These are phyloP conservation scores for Tolypocladium tundrense DNA, from an alignment of 2,329 filamentous ascomycete species.

Conservation along the genomic window DNA sequence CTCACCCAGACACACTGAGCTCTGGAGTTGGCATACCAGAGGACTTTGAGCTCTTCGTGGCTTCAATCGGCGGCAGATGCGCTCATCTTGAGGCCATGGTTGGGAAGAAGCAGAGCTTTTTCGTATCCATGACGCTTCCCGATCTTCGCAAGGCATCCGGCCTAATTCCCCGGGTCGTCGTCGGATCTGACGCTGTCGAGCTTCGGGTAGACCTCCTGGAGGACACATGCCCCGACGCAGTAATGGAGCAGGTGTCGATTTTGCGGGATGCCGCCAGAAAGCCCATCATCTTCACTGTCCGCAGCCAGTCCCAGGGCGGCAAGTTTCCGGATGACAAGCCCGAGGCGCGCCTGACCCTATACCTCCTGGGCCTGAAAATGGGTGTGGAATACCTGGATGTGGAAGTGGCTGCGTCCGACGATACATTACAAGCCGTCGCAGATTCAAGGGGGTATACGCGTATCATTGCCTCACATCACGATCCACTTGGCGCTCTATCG, in stretches of 20 bases:
- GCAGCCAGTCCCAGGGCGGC: conserved; percentile 78
- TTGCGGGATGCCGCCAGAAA: conserved; percentile 62
- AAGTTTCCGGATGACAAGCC: conserved; percentile 70
- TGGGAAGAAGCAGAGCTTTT: conserved; percentile 68
- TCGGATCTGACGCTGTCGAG: conserved; percentile 89
- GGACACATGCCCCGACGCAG: conserved; percentile 65
- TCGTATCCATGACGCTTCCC: conserved; percentile 81
- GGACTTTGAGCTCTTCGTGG: conserved; percentile 28
- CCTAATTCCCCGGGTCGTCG: conserved; percentile 59
- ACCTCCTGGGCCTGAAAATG: conserved; percentile 67
- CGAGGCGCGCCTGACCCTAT: conserved; percentile 63
- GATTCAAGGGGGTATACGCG: conserved; percentile 60
- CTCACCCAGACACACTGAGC: conserved; percentile 34
- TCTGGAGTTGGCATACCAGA: conserved; percentile 16
- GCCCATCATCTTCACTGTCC: conserved; percentile 86
- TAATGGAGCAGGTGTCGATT: conserved; percentile 71
- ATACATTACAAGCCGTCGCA: conserved; percentile 60
- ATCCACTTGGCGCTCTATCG: conserved; percentile 65
- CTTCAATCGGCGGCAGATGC: conserved; percentile 25
- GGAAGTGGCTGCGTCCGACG: conserved; percentile 75
- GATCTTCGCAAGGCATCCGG: conserved; percentile 54
- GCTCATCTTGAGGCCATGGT: conserved; percentile 35
- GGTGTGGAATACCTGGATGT: conserved; percentile 90
- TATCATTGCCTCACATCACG: conserved; percentile 94
- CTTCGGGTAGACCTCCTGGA: conserved; percentile 83